Percentiles rank a stretch among this genome's conserved stretches.
Evolutionary conservation across 2,329 filamentous ascomycete genomes (phyloP).

Genomic region (Colletotrichum echinochloae): DNA sequence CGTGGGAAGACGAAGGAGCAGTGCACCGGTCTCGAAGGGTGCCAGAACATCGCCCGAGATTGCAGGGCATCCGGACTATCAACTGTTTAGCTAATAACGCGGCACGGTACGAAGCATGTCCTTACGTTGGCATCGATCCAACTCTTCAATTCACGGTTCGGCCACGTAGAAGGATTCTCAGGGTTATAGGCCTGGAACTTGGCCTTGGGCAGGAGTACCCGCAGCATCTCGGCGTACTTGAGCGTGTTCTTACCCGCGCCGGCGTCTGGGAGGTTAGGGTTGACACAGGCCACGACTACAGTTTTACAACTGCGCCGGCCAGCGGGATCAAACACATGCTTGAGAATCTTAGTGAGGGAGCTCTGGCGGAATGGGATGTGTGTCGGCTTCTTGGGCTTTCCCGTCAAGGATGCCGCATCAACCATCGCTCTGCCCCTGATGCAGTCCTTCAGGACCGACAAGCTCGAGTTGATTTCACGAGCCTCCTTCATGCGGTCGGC

Average conservation of each 20-base stretch:
- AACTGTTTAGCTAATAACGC: not conserved
- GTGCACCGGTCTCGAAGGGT: constrained; percentile 54
- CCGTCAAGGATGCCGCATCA: constrained; percentile 44
- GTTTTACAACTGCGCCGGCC: constrained; percentile 55
- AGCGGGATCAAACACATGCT: constrained; percentile 61
- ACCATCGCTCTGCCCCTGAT: constrained; percentile 58
- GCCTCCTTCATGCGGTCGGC: constrained; percentile 60
- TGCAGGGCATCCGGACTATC: constrained; percentile 54
- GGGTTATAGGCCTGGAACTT: constrained; percentile 45
- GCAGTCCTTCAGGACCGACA: constrained; percentile 64
- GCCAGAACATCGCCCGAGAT: constrained; percentile 52
- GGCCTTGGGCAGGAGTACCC: constrained; percentile 51
- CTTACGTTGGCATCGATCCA: constrained; percentile 58
- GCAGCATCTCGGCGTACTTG: constrained; percentile 61
- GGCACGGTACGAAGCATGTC: not conserved
- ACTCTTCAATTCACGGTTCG: constrained; percentile 50
- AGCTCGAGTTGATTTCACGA: constrained; percentile 60
- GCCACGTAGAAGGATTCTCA: constrained; percentile 53
- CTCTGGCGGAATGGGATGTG: constrained; percentile 61
- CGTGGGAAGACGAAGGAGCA: constrained; percentile 55
- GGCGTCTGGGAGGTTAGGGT: constrained; percentile 58
- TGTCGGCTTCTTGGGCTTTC: constrained; percentile 47
- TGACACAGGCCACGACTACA: constrained; percentile 60
- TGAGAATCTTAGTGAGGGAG: constrained; percentile 60
- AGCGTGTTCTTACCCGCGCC: constrained; percentile 61